Evolutionary conservation across 208 protist species (phyloP).

Genomic region (Acanthamoeba lenticulata): DNA sequence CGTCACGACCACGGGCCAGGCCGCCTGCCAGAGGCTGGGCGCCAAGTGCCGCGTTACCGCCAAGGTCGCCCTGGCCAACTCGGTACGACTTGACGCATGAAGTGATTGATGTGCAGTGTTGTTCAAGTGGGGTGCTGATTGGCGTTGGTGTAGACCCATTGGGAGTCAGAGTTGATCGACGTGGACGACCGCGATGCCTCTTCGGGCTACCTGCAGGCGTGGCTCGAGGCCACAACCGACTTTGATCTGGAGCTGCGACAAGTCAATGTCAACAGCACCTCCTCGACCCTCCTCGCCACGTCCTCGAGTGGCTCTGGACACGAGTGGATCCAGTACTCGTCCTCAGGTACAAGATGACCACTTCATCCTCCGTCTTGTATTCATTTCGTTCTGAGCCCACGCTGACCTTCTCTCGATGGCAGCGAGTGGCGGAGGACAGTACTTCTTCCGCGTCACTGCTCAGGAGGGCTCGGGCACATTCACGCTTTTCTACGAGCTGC

Average conservation of each 20-base stretch:
- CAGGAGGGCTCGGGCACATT: neutral
- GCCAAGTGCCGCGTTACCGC: neutral
- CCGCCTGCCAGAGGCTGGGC: neutral
- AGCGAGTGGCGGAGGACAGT: neutral
- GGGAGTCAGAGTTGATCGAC: neutral
- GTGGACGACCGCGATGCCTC: neutral
- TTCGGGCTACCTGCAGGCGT: neutral
- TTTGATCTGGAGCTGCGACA: neutral
- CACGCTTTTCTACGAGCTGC: neutral
- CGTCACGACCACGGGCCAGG: neutral
- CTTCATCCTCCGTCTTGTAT: no score
- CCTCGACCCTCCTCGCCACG: neutral
- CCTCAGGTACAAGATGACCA: slow-evolving; percentile 10
- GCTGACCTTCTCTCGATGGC: neutral
- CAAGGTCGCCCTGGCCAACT: neutral
- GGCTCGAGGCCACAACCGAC: neutral
- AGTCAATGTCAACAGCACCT: neutral
- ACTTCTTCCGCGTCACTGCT: neutral
- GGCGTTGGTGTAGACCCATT: neutral
- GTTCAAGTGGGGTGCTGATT: no score
- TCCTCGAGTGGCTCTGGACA: neutral
- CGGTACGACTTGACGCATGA: no score
- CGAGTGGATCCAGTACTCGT: slow-evolving; percentile 38
- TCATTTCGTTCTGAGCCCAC: neutral
- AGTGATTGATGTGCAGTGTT: no score